Percentiles rank a stretch among this genome's conserved stretches.
These are phyloP conservation scores for Erysimum cheiri DNA, from an alignment of 441 rosid species.

Conservation along the genomic window DNA sequence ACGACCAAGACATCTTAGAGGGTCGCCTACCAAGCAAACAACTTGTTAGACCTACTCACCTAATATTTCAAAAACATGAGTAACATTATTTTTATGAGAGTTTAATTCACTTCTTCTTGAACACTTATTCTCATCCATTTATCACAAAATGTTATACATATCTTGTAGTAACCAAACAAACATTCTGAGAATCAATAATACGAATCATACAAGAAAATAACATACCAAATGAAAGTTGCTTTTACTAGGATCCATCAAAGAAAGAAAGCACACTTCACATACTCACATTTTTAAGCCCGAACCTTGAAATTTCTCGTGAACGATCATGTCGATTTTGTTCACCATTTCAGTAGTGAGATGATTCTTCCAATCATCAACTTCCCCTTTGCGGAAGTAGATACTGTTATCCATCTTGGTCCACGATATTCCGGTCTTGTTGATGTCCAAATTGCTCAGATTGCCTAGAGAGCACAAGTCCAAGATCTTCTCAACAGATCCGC, in stretches of 20 bases:
- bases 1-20: too few species aligned
- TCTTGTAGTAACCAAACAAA: neutral
- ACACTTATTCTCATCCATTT: too few species aligned
- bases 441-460: neutral
- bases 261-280: neutral
- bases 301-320: neutral
- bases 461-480: neutral
- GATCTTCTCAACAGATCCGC: neutral
- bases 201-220: neutral
- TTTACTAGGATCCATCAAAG: neutral
- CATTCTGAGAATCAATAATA: neutral
- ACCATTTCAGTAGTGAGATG: conserved; percentile 1
- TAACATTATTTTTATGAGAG: too few species aligned
- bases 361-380: conserved; percentile 13
- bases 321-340: conserved; percentile 10
- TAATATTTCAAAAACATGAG: neutral
- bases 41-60: too few species aligned
- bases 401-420: neutral
- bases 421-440: neutral
- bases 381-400: neutral
- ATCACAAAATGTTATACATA: neutral
- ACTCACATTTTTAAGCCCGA: neutral
- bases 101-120: too few species aligned
- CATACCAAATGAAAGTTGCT: neutral
- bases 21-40: too few species aligned